Evolutionary conservation across 129 eudicot genomes (phyloP), one percentile per base, ranked within the genome.

Genomic region (Rutidosis leptorrhynchoides): DNA sequence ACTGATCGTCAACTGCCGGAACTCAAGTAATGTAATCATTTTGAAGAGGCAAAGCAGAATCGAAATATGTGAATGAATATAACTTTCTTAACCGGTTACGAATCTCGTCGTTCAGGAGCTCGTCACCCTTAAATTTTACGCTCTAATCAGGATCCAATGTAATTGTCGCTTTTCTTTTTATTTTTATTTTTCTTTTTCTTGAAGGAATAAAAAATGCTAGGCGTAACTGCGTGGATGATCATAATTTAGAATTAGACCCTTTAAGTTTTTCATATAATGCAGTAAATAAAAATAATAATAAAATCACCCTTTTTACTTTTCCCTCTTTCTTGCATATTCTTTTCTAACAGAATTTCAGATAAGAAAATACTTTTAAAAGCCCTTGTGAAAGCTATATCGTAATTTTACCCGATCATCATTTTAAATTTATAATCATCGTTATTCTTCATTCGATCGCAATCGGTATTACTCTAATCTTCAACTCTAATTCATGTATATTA

Each of bases 351-450:
- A 25, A 17, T 40, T 43, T 3, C 16, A 46, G 58, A 10, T 16
- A 20, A 19, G 70, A 42, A 22, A 25, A 46, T 30, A 49, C 49
- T 1, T 5, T 16, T 20, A 52, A 43, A 24, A 64, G 68, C 59
- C 57, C 35, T 48, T 10, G 27, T 66, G 45, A 65, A 67, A 67
- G 71, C 29, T 19, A 29, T 67, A 37, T 40, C 21, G 45, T 33
- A 62, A 9, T 64, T 3, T 49, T 61, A 19, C 51, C 61, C 21
- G 71, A 67, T 67, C 71, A 17, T 67, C 62, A 2, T 67, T 49
- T 28, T 4, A 51, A 40, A 12, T 40, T 12, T 1, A 11, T 5
- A 67, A 11, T 45, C 58, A 27, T 67, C 62, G 23, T 67, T 30
- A 62, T 67, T 30, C 62, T 19, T 20, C 62, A 23, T 20, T 11